Base-by-base conservation (phyloP, 371 early-diverging fungal genomes). In the Rhizomucor miehei region DNA sequence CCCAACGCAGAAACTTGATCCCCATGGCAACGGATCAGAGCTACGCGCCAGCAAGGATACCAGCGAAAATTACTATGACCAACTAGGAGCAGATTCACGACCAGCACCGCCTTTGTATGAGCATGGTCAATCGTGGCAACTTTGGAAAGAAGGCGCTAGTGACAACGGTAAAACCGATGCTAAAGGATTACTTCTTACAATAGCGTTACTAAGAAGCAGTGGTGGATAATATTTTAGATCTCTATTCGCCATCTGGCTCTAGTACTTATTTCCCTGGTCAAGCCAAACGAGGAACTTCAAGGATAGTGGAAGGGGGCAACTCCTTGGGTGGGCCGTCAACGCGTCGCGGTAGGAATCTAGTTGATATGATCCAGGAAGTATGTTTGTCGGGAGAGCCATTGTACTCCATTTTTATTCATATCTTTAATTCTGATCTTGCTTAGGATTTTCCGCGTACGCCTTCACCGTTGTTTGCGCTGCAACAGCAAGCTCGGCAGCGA, bases 381-480 rank as follows among this genome's bases (percentile, higher is more conserved):
- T 60, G 19, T 4, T 17, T 60, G 19, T 4, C n/a, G 29, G 29
- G 3, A 3, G 3, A 0, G 24, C 34, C 25, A 1, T n/a, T n/a
- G 24, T 16, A 9, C 36, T 34, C 29, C 24, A 37, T 14, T 14
- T 34, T 17, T 12, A 13, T 20, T 21, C 10, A 20, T 19, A 16
- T 48, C 21, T 45, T 36, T 6, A 13, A 57, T 35, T 48, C 52
- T 24, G 14, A 8, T 8, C 8, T 29, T 29, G 29, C 5, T 48
- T 8, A 52, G 35, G 55, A 80, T 65, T 51, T 24, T 51, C 51
- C 19, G 39, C 40, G 51, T 23, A 51, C 29, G 8, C 90, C 91
- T 16, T 93, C 93, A 8, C 92, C 92, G 6, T 75, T 86, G 8
- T 82, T 84, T 58, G 85, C 85, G 25, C 69, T 81, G 56, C 87